Evolutionary conservation across 1,139 yeast genomes (phyloP).

Genomic region (Saccharomycopsis crataegensis): DNA sequence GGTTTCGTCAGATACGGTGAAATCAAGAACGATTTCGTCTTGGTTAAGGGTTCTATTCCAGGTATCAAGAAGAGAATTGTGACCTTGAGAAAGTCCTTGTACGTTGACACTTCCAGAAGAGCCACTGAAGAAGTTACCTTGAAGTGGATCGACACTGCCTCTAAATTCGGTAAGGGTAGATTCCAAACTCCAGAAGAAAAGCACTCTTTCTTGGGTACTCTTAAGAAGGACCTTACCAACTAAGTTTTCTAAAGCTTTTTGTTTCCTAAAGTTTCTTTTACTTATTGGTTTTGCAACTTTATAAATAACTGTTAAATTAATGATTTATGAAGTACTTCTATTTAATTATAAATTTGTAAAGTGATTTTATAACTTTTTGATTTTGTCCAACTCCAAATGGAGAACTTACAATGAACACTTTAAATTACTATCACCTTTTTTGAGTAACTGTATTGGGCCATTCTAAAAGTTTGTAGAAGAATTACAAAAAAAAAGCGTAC

Average conservation of each 20-base stretch:
- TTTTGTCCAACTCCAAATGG: too few relatives aligned
- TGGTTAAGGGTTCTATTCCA: conserved; percentile 98
- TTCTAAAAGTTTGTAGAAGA: too few relatives aligned
- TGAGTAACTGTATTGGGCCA: too few relatives aligned
- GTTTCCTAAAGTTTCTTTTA: not conserved
- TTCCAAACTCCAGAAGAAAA: conserved; percentile 99
- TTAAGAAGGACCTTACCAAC: conserved; percentile 74
- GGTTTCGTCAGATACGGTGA: conserved; percentile 99
- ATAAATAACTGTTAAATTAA: not conserved
- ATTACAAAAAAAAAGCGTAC: too few relatives aligned
- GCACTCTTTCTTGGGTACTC: conserved; percentile 99
- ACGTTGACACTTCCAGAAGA: conserved; percentile 96
- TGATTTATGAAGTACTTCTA: not conserved
- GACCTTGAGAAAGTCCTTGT: conserved; percentile 97
- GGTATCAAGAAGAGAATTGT: conserved; percentile 99
- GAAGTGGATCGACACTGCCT: conserved; percentile 99
- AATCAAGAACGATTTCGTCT: conserved; percentile 94
- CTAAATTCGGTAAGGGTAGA: conserved; percentile 99
- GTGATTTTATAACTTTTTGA: too few relatives aligned
- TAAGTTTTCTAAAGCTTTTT: conserved; percentile 8
- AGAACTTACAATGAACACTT: too few relatives aligned
- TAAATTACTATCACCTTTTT: too few relatives aligned
- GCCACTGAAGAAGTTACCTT: conserved; percentile 94
- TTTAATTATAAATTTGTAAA: too few relatives aligned
- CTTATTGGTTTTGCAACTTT: not conserved